Evolutionary conservation across 192 early-diverging fungal species (phyloP), one percentile per base, ranked within the genome.

Genomic region (Podila clonocystis): DNA sequence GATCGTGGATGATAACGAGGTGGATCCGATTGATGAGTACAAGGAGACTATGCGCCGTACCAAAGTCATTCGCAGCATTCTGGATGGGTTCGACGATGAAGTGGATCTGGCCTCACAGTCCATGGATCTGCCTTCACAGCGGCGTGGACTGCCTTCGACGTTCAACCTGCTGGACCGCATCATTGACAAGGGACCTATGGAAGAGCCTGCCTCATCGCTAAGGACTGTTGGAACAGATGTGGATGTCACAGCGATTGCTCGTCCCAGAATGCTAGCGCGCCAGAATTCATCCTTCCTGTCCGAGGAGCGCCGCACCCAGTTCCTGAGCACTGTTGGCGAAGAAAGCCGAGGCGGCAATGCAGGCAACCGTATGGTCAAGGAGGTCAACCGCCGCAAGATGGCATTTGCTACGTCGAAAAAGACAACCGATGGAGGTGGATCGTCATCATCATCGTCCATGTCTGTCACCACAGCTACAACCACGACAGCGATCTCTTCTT

Each of bases 291-390:
- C 70, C 6, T 80, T 80, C 45, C n/a, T 80, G 22, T 68, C 66
- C 1, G 77, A 73, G 7, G 77, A 80, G 24, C 57, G 77, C 31
- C 49, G 62, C 4, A 60, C 20, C 1, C 62, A 63, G 11, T 80
- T 80, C 62, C 17, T 80, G 61, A 68, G 62, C 31, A 67, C 77
- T 6, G 67, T 80, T 6, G 77, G 77, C n/a, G 77, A 80, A 15
- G 77, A 80, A 26, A 50, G 41, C 22, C 33, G 61, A 6, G 59
- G 60, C 7, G 59, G 34, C 0, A 62, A 59, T 19, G 57, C 58
- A 19, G 52, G 67, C 9, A 63, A 38, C 45, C 62, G 68, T 12
- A 61, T 72, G 29, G 71, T 73, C 11, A 71, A 71, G 48, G 77
- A 80, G 12, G 70, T 68, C 9, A 80, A 72, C 29, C 71, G 70